A percentile compares a stretch with the other conserved stretches of the same genome.
phyloP scores from a whole-genome alignment of 257 asterid species.

The Linderniella brevidens region DNA sequence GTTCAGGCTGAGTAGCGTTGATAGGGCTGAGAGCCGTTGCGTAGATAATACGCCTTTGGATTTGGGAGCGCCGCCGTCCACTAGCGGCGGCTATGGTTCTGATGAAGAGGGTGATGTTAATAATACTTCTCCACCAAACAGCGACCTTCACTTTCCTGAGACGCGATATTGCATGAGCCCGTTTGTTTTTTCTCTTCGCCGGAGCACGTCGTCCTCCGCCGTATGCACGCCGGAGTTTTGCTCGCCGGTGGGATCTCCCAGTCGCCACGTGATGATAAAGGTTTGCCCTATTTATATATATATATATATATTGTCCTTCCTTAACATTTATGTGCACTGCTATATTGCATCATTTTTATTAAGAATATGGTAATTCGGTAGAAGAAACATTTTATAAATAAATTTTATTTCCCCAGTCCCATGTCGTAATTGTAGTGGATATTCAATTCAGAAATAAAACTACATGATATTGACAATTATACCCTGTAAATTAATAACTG shows the following conservation, averaged over 20 bases:
- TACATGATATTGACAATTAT: too few species aligned
- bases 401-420: too few species aligned
- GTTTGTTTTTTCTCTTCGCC: slow-evolving; percentile 32
- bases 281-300: slow-evolving; percentile 20
- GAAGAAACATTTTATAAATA: too few species aligned
- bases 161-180: slow-evolving; percentile 29
- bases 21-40: slow-evolving; percentile 7
- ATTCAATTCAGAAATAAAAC: too few species aligned
- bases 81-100: slow-evolving; percentile 20
- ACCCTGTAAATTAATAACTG: too few species aligned
- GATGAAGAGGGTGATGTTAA: slow-evolving; percentile 13
- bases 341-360: too few species aligned
- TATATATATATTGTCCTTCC: background rate
- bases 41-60: slow-evolving; percentile 18
- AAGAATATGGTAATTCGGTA: too few species aligned
- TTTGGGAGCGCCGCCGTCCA: slow-evolving; percentile 16
- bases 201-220: slow-evolving; percentile 29
- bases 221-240: slow-evolving; percentile 43
- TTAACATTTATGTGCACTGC: too few species aligned
- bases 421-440: too few species aligned
- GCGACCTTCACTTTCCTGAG: slow-evolving; percentile 13
- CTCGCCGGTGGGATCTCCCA: slow-evolving; percentile 67
- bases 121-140: too few species aligned
- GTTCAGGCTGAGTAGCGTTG: too few species aligned
- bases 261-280: slow-evolving; percentile 25